Evolutionary conservation across 768 basidiomycete species (phyloP), one percentile per base, ranked within the genome.

Genomic region (Auricularia cornea): DNA sequence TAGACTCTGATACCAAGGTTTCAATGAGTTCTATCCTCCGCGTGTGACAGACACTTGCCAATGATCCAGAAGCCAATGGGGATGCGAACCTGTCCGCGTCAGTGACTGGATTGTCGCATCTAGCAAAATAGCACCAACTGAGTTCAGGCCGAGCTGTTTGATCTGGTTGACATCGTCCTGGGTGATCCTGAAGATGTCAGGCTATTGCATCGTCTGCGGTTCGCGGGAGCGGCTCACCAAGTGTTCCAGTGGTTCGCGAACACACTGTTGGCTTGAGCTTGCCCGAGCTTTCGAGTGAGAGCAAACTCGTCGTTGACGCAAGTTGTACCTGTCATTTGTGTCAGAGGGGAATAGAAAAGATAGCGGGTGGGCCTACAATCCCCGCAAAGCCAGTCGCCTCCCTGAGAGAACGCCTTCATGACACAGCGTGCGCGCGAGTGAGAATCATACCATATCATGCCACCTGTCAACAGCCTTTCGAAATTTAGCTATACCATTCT

Each of bases 281-380:
- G 54, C 26, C 54, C 54, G 26, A 57, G 54, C 54, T 57, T 57
- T 20, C 54, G 54, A 16, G 54, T 57, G 54, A 57, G 54, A 5
- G 54, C 26, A 30, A 28, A 57, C 54, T 57, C 54, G 54, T 57
- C 54, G 54, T 57, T 57, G 54, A 57, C 54, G 28, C 54, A 57
- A 26, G 23, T 57, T 4, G 23, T 57, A 20, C 54, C 54, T 57
- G 20, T 10, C 4, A 3, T 28, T 6, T 5, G 28, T 10, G 54
- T 31, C 16, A 57, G 26, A 57, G 29, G 11, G 6, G 54, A 31
- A 8, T 10, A 11, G 54, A 57, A 26, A 26, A 10, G 16, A 30
- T 10, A 16, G 28, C 26, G 20, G n/a, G 30, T 26, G 4, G 10
- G 8, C 54, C 5, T 30, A 57, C 54, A 57, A 11, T 57, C 28